These are phyloP conservation scores for Suhomyces anneliseae DNA, from an alignment of 1,139 yeast genomes.

Conservation along the genomic window DNA sequence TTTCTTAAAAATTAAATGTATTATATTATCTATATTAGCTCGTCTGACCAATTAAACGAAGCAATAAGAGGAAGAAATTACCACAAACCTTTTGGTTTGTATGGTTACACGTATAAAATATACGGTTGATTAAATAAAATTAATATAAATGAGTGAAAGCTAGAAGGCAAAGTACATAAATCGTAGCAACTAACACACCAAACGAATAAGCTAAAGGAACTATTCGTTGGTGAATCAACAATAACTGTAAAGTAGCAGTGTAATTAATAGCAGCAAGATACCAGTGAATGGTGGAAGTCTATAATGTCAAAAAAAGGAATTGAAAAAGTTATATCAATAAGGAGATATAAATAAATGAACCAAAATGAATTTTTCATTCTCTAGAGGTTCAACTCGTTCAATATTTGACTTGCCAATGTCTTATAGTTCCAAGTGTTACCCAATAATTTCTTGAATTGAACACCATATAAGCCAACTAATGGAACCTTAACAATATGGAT, in stretches of 20 bases:
- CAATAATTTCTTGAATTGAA: conserved; percentile 87
- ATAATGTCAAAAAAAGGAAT: no score
- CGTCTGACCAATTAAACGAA: no score
- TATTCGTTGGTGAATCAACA: conserved; percentile 47
- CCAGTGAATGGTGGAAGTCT: no score
- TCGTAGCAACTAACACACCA: not conserved
- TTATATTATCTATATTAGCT: no score
- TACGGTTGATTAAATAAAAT: not conserved
- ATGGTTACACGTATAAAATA: not conserved
- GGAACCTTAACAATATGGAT: conserved; percentile 93
- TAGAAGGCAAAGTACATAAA: not conserved
- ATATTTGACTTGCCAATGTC: conserved; percentile 84
- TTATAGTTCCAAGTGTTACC: conserved; percentile 98
- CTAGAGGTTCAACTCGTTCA: conserved; percentile 69
- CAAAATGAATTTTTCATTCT: conserved; percentile 18
- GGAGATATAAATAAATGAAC: not conserved
- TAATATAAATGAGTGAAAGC: not conserved
- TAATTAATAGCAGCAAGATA: no score
- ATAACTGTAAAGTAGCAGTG: no score
- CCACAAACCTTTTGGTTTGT: no score
- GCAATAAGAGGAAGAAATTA: no score
- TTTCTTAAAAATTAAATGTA: no score
- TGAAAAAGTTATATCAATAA: no score
- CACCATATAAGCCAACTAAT: conserved; percentile 85
- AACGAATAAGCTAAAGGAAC: conserved; percentile 38